These are phyloP conservation scores for Anethum foeniculum DNA, from an alignment of 140 eudicot genomes.

Conservation along the genomic window DNA sequence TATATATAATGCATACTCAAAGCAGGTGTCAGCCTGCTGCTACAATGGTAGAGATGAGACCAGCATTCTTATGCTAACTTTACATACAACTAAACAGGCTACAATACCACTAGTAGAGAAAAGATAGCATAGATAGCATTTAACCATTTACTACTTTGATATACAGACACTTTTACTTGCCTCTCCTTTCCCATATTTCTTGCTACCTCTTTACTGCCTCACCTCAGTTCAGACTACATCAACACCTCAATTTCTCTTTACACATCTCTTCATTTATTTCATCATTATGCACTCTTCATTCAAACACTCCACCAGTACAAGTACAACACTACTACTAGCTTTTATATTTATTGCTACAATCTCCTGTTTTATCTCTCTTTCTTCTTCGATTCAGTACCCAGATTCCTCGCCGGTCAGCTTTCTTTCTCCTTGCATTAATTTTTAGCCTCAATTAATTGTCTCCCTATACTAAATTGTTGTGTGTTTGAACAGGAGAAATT, in stretches of 20 bases:
- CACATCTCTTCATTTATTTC: slow-evolving; percentile 14
- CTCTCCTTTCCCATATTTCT: not conserved
- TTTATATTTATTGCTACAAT: not conserved
- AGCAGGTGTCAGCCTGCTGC: not conserved
- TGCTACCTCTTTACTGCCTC: not conserved
- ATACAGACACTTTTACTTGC: not conserved
- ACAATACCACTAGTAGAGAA: not conserved
- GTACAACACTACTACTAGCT: not conserved
- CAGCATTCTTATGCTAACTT: not conserved
- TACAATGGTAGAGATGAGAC: not conserved
- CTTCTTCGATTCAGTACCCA: slow-evolving; percentile 6
- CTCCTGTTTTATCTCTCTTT: not conserved
- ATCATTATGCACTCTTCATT: slow-evolving; percentile 17
- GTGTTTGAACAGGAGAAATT: slow-evolving; percentile 31
- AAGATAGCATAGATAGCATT: not conserved
- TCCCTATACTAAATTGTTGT: not conserved
- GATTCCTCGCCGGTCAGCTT: slow-evolving; percentile 30
- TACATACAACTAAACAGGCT: not conserved
- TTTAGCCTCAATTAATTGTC: not conserved
- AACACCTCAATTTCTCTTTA: not conserved
- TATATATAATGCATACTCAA: too few species aligned
- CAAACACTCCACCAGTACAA: slow-evolving; percentile 7
- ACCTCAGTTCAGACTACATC: not conserved
- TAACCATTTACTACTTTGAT: too few species aligned
- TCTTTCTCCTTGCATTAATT: not conserved